phyloP scores from a whole-genome alignment of 306 rosid genomes.

The Urtica urens region DNA sequence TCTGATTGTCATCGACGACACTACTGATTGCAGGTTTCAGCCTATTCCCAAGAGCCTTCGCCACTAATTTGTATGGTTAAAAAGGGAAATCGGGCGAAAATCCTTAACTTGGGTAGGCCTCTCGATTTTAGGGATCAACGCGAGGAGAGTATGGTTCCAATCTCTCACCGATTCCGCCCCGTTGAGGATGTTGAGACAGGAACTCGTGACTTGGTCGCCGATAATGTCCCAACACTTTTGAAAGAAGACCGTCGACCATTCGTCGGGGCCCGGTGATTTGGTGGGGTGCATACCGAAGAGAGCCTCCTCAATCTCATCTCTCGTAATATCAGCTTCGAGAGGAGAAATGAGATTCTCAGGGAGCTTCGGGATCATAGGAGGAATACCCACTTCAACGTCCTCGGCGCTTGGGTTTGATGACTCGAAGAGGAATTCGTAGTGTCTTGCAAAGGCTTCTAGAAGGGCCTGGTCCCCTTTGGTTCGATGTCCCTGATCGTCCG shows the following conservation, averaged over 20 bases:
- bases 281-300: not conserved
- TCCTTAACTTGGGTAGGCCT: not conserved
- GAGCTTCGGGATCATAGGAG: not conserved
- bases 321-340: not conserved
- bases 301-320: not conserved
- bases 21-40: not conserved
- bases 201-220: not conserved
- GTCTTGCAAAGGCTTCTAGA: not conserved
- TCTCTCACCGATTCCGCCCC: not conserved
- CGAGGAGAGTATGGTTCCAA: not conserved
- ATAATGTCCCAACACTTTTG: not conserved
- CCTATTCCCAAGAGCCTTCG: too few relatives aligned
- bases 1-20: not conserved
- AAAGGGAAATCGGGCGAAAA: not conserved
- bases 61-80: too few relatives aligned
- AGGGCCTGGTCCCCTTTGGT: not conserved
- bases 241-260: not conserved
- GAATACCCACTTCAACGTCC: not conserved
- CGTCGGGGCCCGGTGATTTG: not conserved
- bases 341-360: not conserved
- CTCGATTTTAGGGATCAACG: not conserved
- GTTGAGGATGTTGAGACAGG: not conserved
- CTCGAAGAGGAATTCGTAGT: not conserved
- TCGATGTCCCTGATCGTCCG: not conserved
- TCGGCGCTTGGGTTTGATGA: not conserved